Conservation (phyloP, 495 filamentous ascomycete genomes). For the Penicillium alfredii region DNA sequence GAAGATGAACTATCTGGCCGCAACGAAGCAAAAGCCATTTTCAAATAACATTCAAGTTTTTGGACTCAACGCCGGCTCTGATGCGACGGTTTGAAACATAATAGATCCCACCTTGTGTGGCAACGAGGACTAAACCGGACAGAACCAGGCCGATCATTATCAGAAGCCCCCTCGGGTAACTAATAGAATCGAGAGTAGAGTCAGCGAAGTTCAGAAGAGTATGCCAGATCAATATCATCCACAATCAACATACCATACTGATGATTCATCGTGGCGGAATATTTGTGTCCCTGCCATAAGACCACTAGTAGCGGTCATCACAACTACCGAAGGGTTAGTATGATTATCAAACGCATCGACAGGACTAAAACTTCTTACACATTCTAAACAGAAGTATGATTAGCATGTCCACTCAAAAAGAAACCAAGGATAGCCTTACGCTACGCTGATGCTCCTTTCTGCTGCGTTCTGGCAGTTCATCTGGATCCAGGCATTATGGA, state of each 20-base stretch:
- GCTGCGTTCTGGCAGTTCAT: conserved; percentile 20
- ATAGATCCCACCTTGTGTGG: too few relatives aligned
- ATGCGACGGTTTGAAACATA: too few relatives aligned
- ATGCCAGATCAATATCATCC: too few relatives aligned
- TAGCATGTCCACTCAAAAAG: background rate
- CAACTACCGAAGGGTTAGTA: conserved; percentile 12
- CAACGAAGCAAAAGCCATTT: too few relatives aligned
- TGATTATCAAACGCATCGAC: background rate
- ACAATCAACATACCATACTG: conserved; percentile 2
- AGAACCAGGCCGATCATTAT: conserved; percentile 21
- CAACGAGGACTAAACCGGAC: too few relatives aligned
- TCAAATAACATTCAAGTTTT: too few relatives aligned
- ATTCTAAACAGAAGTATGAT: conserved; percentile 20
- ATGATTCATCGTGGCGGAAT: conserved; percentile 21
- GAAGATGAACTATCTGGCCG: too few relatives aligned
- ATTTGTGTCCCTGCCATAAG: conserved; percentile 30
- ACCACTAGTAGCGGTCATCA: conserved; percentile 27
- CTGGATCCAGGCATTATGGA: conserved; percentile 34
- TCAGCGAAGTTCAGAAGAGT: background rate
- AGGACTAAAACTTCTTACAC: conserved; percentile 16
- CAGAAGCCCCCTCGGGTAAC: conserved; percentile 19
- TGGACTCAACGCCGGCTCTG: too few relatives aligned
- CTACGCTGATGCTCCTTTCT: conserved; percentile 27
- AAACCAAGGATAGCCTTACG: conserved; percentile 17
- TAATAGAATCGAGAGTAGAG: background rate